Percentiles rank a stretch among this genome's conserved stretches.
Conservation (phyloP, 345 rosid species). For the Lepidium didymum region DNA sequence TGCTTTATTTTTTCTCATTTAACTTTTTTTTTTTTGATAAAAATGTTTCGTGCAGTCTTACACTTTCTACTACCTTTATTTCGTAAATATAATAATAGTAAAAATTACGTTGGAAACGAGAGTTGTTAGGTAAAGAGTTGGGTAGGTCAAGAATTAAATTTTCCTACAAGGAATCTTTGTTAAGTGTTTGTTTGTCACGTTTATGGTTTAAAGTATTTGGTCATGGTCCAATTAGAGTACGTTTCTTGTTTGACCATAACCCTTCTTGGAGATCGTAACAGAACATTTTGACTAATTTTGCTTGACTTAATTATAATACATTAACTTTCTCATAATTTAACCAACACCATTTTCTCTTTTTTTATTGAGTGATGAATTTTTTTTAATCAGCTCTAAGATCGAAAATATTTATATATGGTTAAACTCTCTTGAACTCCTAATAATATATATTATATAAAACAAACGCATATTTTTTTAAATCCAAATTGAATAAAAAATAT, state of each 20-base stretch:
- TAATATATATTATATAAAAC: too few relatives aligned
- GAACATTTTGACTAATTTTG: background rate
- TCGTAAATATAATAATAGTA: background rate
- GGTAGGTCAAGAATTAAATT: slow-evolving; percentile 2
- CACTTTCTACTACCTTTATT: too few relatives aligned
- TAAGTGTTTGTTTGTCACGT: slow-evolving; percentile 13
- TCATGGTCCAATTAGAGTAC: slow-evolving; percentile 7
- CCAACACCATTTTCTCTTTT: background rate
- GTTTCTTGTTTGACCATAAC: background rate
- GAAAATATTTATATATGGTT: too few relatives aligned
- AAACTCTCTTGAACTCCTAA: too few relatives aligned
- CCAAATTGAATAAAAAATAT: too few relatives aligned
- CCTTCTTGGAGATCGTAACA: background rate
- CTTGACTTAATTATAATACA: background rate
- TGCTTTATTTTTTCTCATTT: too few relatives aligned
- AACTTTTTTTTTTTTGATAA: too few relatives aligned
- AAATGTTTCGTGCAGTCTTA: too few relatives aligned
- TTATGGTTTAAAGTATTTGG: background rate
- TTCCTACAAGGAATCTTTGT: background rate
- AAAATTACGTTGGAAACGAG: background rate
- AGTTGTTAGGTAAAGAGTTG: background rate
- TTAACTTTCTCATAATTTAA: background rate
- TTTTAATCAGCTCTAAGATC: too few relatives aligned
- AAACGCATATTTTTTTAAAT: too few relatives aligned
- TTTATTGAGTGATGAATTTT: too few relatives aligned